A percentile compares a stretch with the other conserved stretches of the same genome.
These are phyloP conservation scores for Helicostylum pulchrum DNA, from an alignment of 192 early-diverging fungal species.

Conservation along the genomic window DNA sequence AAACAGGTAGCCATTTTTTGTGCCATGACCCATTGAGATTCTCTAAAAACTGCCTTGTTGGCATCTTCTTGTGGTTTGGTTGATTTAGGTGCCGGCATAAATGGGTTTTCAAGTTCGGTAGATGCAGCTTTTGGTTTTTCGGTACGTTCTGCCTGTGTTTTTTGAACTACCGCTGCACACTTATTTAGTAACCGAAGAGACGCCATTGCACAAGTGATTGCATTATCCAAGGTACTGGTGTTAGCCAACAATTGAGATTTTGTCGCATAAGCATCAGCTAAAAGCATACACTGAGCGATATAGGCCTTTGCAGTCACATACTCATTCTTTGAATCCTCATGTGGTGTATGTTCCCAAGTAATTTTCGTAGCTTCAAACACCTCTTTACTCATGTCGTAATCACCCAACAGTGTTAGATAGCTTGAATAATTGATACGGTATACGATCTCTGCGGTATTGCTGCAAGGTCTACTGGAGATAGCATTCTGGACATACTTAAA, in stretches of 20 bases:
- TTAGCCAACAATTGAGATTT: not conserved
- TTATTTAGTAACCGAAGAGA: not conserved
- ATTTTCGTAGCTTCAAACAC: conserved; percentile 9
- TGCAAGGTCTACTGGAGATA: conserved; percentile 23
- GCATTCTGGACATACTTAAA: conserved; percentile 47
- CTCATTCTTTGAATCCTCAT: not conserved
- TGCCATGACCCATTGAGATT: conserved; percentile 32
- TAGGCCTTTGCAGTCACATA: not conserved
- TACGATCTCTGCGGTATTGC: conserved; percentile 27
- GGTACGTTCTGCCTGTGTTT: not conserved
- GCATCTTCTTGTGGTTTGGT: conserved; percentile 2
- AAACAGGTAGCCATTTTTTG: conserved; percentile 47
- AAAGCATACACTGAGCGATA: not conserved
- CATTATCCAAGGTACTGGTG: not conserved
- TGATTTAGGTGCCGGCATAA: not conserved
- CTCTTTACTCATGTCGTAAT: conserved; percentile 40
- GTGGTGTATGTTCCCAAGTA: not conserved
- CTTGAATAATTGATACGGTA: conserved; percentile 56
- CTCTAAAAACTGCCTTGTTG: conserved; percentile 27
- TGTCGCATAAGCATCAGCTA: conserved; percentile 14
- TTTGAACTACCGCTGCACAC: not conserved
- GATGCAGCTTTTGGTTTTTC: not conserved
- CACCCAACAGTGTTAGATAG: conserved; percentile 58
- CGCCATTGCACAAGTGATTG: not conserved
- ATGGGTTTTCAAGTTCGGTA: not conserved